These are phyloP conservation scores for Chlorophyllum brunneum DNA, from an alignment of 768 basidiomycete species.

Conservation along the genomic window DNA sequence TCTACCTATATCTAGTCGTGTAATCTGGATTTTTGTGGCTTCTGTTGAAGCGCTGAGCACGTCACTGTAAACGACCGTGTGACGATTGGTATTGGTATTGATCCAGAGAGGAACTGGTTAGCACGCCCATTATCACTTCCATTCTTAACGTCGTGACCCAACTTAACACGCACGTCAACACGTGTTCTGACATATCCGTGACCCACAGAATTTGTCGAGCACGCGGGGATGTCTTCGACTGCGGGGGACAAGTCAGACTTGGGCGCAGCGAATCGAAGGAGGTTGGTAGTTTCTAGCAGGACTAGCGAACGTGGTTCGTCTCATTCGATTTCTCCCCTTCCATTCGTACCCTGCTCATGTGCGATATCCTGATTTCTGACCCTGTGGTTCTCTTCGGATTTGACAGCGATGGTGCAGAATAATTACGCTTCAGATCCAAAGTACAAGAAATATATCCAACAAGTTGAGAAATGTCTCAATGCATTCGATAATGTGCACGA, in stretches of 20 bases:
- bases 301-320: conserved; percentile 50
- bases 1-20: neutral
- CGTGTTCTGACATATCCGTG: neutral
- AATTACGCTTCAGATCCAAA: conserved; percentile 79
- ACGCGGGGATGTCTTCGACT: conserved; percentile 5
- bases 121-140: too few species aligned
- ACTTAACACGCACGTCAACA: conserved; percentile 3
- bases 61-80: conserved; percentile 1
- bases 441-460: conserved; percentile 89
- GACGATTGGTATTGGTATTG: neutral
- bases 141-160: too few species aligned
- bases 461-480: conserved; percentile 89
- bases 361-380: conserved; percentile 3
- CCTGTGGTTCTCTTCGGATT: neutral
- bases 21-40: neutral
- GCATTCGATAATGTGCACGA: conserved; percentile 96
- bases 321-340: conserved; percentile 17
- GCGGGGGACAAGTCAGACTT: neutral
- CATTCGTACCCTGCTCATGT: neutral
- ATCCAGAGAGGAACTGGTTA: too few species aligned
- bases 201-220: neutral
- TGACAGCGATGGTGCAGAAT: conserved; percentile 46
- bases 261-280: neutral
- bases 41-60: too few species aligned
- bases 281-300: conserved; percentile 25